A percentile compares a stretch with the other conserved stretches of the same genome.
Evolutionary conservation across 225 moss, liverwort and hornwort species (phyloP).

Genomic region (Polytrichum formosum): DNA sequence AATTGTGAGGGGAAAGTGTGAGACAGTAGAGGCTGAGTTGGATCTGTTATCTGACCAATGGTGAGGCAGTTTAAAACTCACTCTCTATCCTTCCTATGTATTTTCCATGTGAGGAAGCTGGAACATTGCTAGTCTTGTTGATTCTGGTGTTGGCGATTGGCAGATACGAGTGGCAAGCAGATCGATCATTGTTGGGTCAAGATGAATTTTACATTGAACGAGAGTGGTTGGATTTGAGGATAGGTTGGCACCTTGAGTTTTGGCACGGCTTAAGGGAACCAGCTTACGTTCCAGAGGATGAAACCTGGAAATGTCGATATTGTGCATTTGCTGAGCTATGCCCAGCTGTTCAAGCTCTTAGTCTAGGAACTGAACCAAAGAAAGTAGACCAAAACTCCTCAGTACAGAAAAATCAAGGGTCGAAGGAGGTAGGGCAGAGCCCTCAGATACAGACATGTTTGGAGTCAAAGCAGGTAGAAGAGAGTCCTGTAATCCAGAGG

Average conservation of each 20-base stretch:
- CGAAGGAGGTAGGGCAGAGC: constrained; percentile 2
- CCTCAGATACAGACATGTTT: neutral
- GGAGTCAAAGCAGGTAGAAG: neutral
- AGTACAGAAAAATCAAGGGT: constrained; percentile 13
- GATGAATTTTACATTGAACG: constrained; percentile 80
- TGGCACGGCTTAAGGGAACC: constrained; percentile 81
- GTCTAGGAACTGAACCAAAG: constrained; percentile 24
- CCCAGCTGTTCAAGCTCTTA: constrained; percentile 47
- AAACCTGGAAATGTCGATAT: constrained; percentile 85
- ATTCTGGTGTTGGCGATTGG: constrained; percentile 9
- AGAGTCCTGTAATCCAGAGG: too few relatives aligned
- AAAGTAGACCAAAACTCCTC: constrained; percentile 6
- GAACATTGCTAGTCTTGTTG: too few relatives aligned
- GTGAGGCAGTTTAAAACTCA: neutral
- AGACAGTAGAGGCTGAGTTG: neutral
- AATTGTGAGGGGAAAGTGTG: too few relatives aligned
- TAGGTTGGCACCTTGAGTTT: constrained; percentile 85
- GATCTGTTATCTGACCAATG: neutral
- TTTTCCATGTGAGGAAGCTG: neutral
- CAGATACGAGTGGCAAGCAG: constrained; percentile 97
- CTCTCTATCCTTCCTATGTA: neutral
- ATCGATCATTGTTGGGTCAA: constrained; percentile 80
- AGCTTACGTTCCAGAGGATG: constrained; percentile 70
- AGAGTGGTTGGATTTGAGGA: constrained; percentile 81
- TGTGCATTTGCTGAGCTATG: constrained; percentile 79